phyloP scores from a whole-genome alignment of 495 filamentous ascomycete species.

The Penicillium paxilli region DNA sequence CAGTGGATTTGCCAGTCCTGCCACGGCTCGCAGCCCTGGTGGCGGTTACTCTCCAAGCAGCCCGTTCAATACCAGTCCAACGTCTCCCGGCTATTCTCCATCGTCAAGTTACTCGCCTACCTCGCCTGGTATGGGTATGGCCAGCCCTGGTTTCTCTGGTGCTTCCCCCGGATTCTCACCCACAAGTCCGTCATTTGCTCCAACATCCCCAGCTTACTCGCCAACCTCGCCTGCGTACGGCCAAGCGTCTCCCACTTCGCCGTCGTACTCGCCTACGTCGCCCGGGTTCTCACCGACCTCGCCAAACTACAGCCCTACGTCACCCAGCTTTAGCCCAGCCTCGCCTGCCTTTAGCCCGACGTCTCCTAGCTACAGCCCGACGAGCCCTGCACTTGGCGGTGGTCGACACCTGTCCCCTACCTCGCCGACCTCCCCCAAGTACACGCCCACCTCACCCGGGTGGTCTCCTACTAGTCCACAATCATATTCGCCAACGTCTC shows the following conservation, averaged over 20 bases:
- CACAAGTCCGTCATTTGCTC: constrained; percentile 70
- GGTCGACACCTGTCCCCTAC: constrained; percentile 61
- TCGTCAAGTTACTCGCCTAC: constrained; percentile 67
- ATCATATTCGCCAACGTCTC: constrained; percentile 76
- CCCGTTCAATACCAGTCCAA: constrained; percentile 77
- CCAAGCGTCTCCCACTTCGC: constrained; percentile 65
- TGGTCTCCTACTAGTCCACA: constrained; percentile 69
- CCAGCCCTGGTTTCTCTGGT: constrained; percentile 51
- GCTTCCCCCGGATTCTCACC: constrained; percentile 60
- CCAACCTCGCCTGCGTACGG: constrained; percentile 74
- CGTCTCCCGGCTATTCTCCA: constrained; percentile 74
- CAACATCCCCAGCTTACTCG: constrained; percentile 79
- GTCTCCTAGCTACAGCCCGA: constrained; percentile 67
- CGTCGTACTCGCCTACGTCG: constrained; percentile 80
- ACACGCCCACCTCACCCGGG: constrained; percentile 72
- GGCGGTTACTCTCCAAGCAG: constrained; percentile 66
- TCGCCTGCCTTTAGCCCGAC: constrained; percentile 59
- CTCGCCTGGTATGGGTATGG: constrained; percentile 60
- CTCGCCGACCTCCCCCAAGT: constrained; percentile 68
- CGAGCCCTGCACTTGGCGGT: constrained; percentile 59
- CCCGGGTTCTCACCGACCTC: constrained; percentile 80
- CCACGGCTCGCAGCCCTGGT: constrained; percentile 53
- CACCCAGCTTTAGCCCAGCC: constrained; percentile 61
- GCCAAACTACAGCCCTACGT: constrained; percentile 61
- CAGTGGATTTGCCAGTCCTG: constrained; percentile 45